Percentiles rank a stretch among this genome's conserved stretches.
Conservation (phyloP, 1,284 basidiomycete species). For the Ceratobasidium theobromae region DNA sequence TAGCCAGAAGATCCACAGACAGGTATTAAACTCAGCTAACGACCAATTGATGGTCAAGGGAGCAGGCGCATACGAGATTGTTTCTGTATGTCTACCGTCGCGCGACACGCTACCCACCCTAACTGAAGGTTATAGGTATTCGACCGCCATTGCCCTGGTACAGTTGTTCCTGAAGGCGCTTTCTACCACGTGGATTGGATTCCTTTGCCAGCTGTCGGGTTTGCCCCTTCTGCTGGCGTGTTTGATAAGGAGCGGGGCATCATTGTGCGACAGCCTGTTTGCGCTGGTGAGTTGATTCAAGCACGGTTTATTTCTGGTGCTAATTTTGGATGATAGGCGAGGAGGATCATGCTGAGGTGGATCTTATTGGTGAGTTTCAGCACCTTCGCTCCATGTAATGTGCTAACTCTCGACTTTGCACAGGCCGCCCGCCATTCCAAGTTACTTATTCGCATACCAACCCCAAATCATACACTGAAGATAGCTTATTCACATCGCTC, state of each 20-base stretch:
- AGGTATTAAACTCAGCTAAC: slow-evolving; percentile 63
- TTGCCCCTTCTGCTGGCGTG: slow-evolving; percentile 39
- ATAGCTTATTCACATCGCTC: slow-evolving; percentile 16
- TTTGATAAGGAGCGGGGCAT: slow-evolving; percentile 44
- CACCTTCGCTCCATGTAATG: background rate
- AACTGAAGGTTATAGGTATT: slow-evolving; percentile 54
- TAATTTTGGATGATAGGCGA: slow-evolving; percentile 47
- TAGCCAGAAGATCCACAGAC: slow-evolving; percentile 50
- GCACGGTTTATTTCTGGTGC: background rate
- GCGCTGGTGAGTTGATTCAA: slow-evolving; percentile 50
- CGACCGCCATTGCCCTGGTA: slow-evolving; percentile 84
- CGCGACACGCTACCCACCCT: background rate
- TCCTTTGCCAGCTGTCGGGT: slow-evolving; percentile 56
- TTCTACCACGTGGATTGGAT: slow-evolving; percentile 76
- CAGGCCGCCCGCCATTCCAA: slow-evolving; percentile 83
- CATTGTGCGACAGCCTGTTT: slow-evolving; percentile 71
- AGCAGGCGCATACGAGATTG: slow-evolving; percentile 76
- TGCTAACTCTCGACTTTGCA: slow-evolving; percentile 25
- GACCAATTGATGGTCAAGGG: slow-evolving; percentile 66
- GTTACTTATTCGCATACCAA: slow-evolving; percentile 52
- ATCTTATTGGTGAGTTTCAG: slow-evolving; percentile 62
- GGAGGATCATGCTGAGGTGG: slow-evolving; percentile 77
- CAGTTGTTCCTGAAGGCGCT: slow-evolving; percentile 59
- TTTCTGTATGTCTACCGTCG: slow-evolving; percentile 53
- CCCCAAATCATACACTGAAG: slow-evolving; percentile 4